A percentile compares a stretch with the other conserved stretches of the same genome.
These are phyloP conservation scores for Polysphondylium violaceum DNA, from an alignment of 78 protist genomes.

Conservation along the genomic window DNA sequence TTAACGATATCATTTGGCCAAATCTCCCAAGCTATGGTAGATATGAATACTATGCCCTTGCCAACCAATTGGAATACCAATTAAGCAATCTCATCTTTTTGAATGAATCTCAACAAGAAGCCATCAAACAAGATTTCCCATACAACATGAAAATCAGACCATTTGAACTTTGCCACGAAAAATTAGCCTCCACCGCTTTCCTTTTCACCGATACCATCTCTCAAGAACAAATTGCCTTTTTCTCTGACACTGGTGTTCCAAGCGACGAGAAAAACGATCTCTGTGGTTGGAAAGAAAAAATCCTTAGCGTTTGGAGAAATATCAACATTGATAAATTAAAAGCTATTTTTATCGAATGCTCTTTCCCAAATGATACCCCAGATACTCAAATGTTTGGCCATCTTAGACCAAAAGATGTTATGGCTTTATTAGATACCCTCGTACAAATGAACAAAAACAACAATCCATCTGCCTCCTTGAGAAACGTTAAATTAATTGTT, in stretches of 20 bases:
- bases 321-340: slow-evolving; percentile 25
- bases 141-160: slow-evolving; percentile 21
- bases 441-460: not conserved
- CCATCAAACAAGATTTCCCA: slow-evolving; percentile 23
- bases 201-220: slow-evolving; percentile 16
- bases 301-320: slow-evolving; percentile 26
- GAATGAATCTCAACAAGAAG: slow-evolving; percentile 16
- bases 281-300: slow-evolving; percentile 55
- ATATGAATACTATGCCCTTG: slow-evolving; percentile 35
- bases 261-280: not conserved
- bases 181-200: slow-evolving; percentile 29
- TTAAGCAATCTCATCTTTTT: slow-evolving; percentile 21
- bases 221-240: slow-evolving; percentile 48
- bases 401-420: slow-evolving; percentile 55
- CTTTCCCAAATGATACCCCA: slow-evolving; percentile 16
- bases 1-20: slow-evolving; percentile 69
- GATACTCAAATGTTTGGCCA: slow-evolving; percentile 40
- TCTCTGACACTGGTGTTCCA: slow-evolving; percentile 71
- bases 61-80: slow-evolving; percentile 1
- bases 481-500: slow-evolving; percentile 40
- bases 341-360: slow-evolving; percentile 47
- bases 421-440: slow-evolving; percentile 7
- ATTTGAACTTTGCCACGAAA: slow-evolving; percentile 35
- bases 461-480: not conserved
- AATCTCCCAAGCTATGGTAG: slow-evolving; percentile 61